Percentiles rank a stretch among this genome's conserved stretches.
phyloP scores from a whole-genome alignment of 1,139 yeast genomes.

The Protomyces pachydermus region DNA sequence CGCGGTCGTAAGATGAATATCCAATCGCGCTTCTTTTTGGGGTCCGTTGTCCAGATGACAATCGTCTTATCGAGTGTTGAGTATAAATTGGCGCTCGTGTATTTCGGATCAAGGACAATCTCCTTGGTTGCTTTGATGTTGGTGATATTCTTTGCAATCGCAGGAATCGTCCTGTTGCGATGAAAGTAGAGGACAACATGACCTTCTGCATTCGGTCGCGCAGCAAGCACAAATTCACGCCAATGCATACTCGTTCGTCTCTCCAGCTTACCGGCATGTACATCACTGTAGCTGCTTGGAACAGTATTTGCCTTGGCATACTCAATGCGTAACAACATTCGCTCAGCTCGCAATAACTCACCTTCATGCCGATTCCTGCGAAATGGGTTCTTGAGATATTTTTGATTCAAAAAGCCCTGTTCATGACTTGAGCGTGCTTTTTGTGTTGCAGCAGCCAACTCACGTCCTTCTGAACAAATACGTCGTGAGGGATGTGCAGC shows the following conservation, averaged over 20 bases:
- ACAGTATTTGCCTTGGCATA: slow-evolving; percentile 37
- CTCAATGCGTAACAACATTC: slow-evolving; percentile 60
- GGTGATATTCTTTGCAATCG: slow-evolving; percentile 34
- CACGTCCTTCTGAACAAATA: slow-evolving; percentile 4
- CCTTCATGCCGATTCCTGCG: slow-evolving; percentile 43
- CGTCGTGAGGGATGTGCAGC: not conserved
- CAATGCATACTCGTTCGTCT: slow-evolving; percentile 63
- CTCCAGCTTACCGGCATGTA: slow-evolving; percentile 45
- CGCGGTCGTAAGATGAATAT: slow-evolving; percentile 55
- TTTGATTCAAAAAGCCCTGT: slow-evolving; percentile 7
- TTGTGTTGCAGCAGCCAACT: not conserved
- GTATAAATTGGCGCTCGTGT: slow-evolving; percentile 50
- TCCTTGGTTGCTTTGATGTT: slow-evolving; percentile 25
- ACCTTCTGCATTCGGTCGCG: slow-evolving; percentile 45
- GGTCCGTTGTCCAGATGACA: slow-evolving; percentile 18
- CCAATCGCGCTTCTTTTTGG: slow-evolving; percentile 34
- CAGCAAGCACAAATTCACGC: slow-evolving; percentile 68
- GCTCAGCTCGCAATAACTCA: slow-evolving; percentile 59
- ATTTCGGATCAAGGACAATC: slow-evolving; percentile 32
- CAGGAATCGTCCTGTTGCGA: slow-evolving; percentile 45
- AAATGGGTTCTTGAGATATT: slow-evolving; percentile 5
- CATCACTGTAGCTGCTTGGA: slow-evolving; percentile 44
- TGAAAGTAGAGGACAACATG: slow-evolving; percentile 63
- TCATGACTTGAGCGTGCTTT: not conserved
- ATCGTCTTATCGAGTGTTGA: slow-evolving; percentile 56